A percentile compares a stretch with the other conserved stretches of the same genome.
phyloP scores from a whole-genome alignment of 129 eudicot species.

The Calendula officinalis region DNA sequence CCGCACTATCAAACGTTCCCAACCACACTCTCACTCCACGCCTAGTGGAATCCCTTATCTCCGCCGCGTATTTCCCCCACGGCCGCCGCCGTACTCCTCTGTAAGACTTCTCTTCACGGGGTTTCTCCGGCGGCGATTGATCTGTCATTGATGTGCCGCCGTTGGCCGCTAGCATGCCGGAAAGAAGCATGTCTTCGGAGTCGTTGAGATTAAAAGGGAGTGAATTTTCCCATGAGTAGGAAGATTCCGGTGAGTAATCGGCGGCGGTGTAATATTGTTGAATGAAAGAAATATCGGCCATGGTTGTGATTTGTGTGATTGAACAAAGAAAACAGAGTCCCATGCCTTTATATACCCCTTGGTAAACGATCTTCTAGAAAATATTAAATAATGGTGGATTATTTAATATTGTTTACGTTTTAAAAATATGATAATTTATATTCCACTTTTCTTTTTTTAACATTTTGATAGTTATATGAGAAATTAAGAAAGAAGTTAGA shows the following conservation, averaged over 20 bases:
- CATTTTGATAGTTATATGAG: too few species aligned
- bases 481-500: too few species aligned
- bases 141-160: slow-evolving; percentile 2
- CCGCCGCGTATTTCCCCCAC: slow-evolving; percentile 96
- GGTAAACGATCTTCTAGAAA: slow-evolving; percentile 20
- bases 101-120: slow-evolving; percentile 39
- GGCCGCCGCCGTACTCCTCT: slow-evolving; percentile 86
- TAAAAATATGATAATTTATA: not conserved
- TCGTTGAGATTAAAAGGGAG: slow-evolving; percentile 66
- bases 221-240: slow-evolving; percentile 47
- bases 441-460: too few species aligned
- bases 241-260: slow-evolving; percentile 46
- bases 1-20: slow-evolving; percentile 79
- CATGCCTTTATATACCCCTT: slow-evolving; percentile 28
- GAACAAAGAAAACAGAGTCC: slow-evolving; percentile 27
- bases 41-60: slow-evolving; percentile 74
- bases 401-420: slow-evolving; percentile 6
- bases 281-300: slow-evolving; percentile 30
- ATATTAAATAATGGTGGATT: not conserved
- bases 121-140: slow-evolving; percentile 15
- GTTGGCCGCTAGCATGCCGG: slow-evolving; percentile 46
- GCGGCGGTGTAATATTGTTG: slow-evolving; percentile 9
- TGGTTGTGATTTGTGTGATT: slow-evolving; percentile 30
- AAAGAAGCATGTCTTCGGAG: slow-evolving; percentile 64
- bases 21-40: slow-evolving; percentile 78